Percentiles rank a stretch among this genome's conserved stretches.
These are phyloP conservation scores for Saccharomyces eubayanus DNA, from an alignment of 805 yeast species.

Conservation along the genomic window DNA sequence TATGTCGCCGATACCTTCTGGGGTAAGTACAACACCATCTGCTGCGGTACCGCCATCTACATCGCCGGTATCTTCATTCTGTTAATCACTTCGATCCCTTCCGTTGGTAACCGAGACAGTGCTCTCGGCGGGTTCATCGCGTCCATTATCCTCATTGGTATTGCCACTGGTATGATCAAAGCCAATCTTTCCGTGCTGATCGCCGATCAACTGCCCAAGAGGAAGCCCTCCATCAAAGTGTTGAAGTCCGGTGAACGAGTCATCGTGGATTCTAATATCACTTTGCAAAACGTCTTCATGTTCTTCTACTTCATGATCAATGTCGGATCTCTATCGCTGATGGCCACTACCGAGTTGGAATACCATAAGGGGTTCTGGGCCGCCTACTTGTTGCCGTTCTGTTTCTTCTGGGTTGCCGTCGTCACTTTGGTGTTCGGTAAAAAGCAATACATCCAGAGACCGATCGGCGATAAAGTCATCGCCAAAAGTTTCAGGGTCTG, in stretches of 20 bases:
- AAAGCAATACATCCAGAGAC: conserved; percentile 47
- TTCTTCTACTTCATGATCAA: conserved; percentile 70
- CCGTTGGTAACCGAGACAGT: conserved; percentile 39
- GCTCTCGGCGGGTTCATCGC: conserved; percentile 54
- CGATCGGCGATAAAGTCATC: conserved; percentile 55
- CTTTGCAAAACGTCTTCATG: conserved; percentile 68
- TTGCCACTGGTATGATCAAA: conserved; percentile 78
- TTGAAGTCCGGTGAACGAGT: conserved; percentile 58
- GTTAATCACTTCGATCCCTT: conserved; percentile 61
- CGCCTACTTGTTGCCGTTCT: conserved; percentile 63
- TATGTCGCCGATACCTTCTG: conserved; percentile 64
- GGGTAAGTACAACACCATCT: conserved; percentile 66
- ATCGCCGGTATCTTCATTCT: conserved; percentile 54
- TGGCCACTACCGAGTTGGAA: conserved; percentile 72
- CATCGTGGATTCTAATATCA: conserved; percentile 58
- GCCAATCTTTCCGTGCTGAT: conserved; percentile 61
- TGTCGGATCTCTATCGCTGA: conserved; percentile 63
- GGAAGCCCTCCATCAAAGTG: conserved; percentile 50
- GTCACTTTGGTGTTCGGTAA: conserved; percentile 45
- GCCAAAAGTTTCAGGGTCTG: conserved; percentile 43
- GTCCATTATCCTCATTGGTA: conserved; percentile 45
- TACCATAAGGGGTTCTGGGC: conserved; percentile 60
- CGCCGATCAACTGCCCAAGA: conserved; percentile 64
- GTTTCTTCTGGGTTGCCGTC: conserved; percentile 56
- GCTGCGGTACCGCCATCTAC: conserved; percentile 51